Base-by-base conservation (phyloP, 495 filamentous ascomycete species). In the Stereocaulon alpinum region DNA sequence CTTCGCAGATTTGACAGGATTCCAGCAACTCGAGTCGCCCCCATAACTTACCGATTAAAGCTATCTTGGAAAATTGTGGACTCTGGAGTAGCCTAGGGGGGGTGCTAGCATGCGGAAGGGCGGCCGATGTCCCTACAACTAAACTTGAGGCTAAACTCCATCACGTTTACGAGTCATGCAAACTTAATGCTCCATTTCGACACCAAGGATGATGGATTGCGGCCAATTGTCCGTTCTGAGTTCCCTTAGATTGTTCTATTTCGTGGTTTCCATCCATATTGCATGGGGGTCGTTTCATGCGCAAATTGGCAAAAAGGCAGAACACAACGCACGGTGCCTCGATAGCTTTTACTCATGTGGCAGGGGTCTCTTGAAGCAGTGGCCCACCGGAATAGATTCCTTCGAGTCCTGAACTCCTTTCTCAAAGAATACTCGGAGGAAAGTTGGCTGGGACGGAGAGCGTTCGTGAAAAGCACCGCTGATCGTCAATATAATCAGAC, bases 111-210 rank as follows among this genome's bases (percentile, higher is more conserved):
- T 24, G 1, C 24, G 24, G 24, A 24, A 24, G 24, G 24, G 24
- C 24, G 24, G 24, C 24, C 24, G 24, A 24, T 24, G 24, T 24
- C 24, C 24, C 24, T 24, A 1, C n/a, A 48, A 2, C 1, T 12
- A 32, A n/a, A 30, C 47, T 50, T 30, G 30, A 30, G 3, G n/a
- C 27, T 50, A 10, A 50, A 15, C 3, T 15, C 30, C 24, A 15
- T 30, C 15, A 30, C 27, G 24, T n/a, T 22, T 24, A 50, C 47
- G 47, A 50, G 47, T 50, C 47, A 50, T 50, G 47, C 47, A 50
- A 37, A 37, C 34, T 37, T 37, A 12, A 10, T 37, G 5, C 4
- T 37, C 34, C 34, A 11, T 37, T 7, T 37, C 34, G 7, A 37
- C 34, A 37, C 34, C 32, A 37, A 7, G 34, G 34, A 37, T 37